Percentiles rank a stretch among this genome's conserved stretches.
phyloP scores from a whole-genome alignment of 805 yeast genomes.

The Hagleromyces aurorensis region DNA sequence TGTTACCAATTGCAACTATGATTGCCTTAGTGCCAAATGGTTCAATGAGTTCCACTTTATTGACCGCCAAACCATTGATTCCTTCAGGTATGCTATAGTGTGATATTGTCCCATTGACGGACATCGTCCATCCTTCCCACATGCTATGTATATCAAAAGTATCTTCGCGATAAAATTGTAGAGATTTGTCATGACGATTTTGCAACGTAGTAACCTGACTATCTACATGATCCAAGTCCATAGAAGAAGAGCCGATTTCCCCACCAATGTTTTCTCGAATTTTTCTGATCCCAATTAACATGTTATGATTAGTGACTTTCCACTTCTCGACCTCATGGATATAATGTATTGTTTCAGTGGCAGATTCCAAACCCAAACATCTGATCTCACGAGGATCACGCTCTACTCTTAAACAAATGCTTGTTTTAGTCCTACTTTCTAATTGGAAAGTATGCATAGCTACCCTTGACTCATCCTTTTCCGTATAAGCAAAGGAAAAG shows the following conservation, averaged over 20 bases:
- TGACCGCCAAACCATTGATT: slow-evolving; percentile 41
- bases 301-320: slow-evolving; percentile 71
- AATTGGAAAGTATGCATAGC: slow-evolving; percentile 68
- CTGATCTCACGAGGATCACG: slow-evolving; percentile 89
- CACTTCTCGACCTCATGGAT: slow-evolving; percentile 62
- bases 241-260: slow-evolving; percentile 8
- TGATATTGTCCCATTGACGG: slow-evolving; percentile 54
- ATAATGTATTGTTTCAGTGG: slow-evolving; percentile 63
- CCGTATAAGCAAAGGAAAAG: slow-evolving; percentile 61
- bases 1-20: slow-evolving; percentile 65
- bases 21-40: slow-evolving; percentile 74
- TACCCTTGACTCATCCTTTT: slow-evolving; percentile 17
- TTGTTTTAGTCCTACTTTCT: slow-evolving; percentile 67
- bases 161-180: slow-evolving; percentile 8
- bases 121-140: slow-evolving; percentile 82
- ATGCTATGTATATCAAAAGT: slow-evolving; percentile 35
- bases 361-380: slow-evolving; percentile 77
- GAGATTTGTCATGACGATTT: slow-evolving; percentile 6
- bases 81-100: slow-evolving; percentile 51
- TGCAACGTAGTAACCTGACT: slow-evolving; percentile 3
- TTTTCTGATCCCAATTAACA: slow-evolving; percentile 58
- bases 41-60: slow-evolving; percentile 51
- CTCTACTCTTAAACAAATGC: slow-evolving; percentile 80
- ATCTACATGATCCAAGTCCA: slow-evolving; percentile 3
- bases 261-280: slow-evolving; percentile 27